A percentile compares a stretch with the other conserved stretches of the same genome.
Conservation (phyloP, 768 basidiomycete genomes). For the Boletus pseudopeckii region DNA sequence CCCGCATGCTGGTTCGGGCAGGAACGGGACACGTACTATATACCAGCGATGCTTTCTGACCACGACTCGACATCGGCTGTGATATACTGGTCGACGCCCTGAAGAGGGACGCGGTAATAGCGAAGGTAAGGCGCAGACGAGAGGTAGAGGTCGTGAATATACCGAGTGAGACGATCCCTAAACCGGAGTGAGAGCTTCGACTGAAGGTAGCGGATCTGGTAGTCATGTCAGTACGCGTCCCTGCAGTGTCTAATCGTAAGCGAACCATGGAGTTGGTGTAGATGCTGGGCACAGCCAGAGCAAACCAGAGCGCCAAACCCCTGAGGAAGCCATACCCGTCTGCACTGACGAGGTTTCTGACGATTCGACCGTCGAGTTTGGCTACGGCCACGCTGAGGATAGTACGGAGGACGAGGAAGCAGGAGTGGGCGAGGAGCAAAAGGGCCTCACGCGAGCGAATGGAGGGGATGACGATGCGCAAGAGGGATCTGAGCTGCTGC, state of each 20-base stretch:
- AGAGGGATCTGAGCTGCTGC: slow-evolving; percentile 67
- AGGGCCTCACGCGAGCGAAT: slow-evolving; percentile 65
- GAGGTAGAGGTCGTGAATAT: slow-evolving; percentile 90
- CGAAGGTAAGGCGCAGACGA: slow-evolving; percentile 67
- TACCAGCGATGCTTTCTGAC: slow-evolving; percentile 76
- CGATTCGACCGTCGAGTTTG: slow-evolving; percentile 83
- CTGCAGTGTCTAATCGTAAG: not conserved
- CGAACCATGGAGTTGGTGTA: slow-evolving; percentile 93
- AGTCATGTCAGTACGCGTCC: not conserved
- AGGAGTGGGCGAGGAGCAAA: slow-evolving; percentile 73
- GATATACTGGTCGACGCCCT: slow-evolving; percentile 87
- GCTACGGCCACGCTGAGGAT: slow-evolving; percentile 88
- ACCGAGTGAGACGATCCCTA: slow-evolving; percentile 83
- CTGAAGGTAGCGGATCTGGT: slow-evolving; percentile 84
- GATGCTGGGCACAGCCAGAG: slow-evolving; percentile 86
- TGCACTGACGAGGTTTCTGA: slow-evolving; percentile 83
- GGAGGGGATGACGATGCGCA: slow-evolving; percentile 67
- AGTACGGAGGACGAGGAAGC: slow-evolving; percentile 82
- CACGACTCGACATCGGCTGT: slow-evolving; percentile 91
- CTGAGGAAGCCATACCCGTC: slow-evolving; percentile 79
- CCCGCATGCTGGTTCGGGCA: not conserved
- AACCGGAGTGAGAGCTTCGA: slow-evolving; percentile 79
- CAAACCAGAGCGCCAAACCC: slow-evolving; percentile 86
- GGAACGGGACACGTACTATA: slow-evolving; percentile 67
- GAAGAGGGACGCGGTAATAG: slow-evolving; percentile 62